phyloP scores from a whole-genome alignment of 108 stramenopile species.

The Pseudonitzschia pungens region DNA sequence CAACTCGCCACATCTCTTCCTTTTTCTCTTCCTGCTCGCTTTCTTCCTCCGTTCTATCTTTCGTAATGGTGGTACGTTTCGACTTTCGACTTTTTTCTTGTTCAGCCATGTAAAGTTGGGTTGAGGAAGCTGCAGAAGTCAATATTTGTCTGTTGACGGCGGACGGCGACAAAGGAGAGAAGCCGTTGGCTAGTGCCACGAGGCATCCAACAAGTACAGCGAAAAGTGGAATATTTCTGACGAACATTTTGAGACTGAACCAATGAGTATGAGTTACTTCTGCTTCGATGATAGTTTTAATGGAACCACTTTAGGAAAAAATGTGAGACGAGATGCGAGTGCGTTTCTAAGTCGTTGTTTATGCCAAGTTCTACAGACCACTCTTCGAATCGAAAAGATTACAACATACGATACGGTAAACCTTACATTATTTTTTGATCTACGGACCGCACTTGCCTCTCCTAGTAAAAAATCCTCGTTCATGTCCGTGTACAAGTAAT shows the following conservation, averaged over 20 bases:
- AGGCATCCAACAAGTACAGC: background rate
- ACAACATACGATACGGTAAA: too few relatives aligned
- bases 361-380: too few relatives aligned
- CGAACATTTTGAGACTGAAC: slow-evolving; percentile 15
- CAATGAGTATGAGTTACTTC: too few relatives aligned
- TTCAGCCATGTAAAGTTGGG: slow-evolving; percentile 51
- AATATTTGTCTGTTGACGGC: background rate
- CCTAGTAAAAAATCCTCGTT: too few relatives aligned
- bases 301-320: too few relatives aligned
- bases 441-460: too few relatives aligned
- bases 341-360: too few relatives aligned
- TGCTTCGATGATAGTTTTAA: too few relatives aligned
- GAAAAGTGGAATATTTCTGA: background rate
- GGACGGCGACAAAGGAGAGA: slow-evolving; percentile 8
- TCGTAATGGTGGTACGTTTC: slow-evolving; percentile 67
- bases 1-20: slow-evolving; percentile 83
- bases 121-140: slow-evolving; percentile 15
- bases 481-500: too few relatives aligned
- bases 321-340: too few relatives aligned
- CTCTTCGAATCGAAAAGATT: too few relatives aligned
- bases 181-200: slow-evolving; percentile 17
- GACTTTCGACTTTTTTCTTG: slow-evolving; percentile 38
- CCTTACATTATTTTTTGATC: too few relatives aligned
- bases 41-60: slow-evolving; percentile 77
- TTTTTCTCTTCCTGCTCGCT: slow-evolving; percentile 69